These are phyloP conservation scores for Amylostereum chailletii DNA, from an alignment of 1,284 basidiomycete species.

Conservation along the genomic window DNA sequence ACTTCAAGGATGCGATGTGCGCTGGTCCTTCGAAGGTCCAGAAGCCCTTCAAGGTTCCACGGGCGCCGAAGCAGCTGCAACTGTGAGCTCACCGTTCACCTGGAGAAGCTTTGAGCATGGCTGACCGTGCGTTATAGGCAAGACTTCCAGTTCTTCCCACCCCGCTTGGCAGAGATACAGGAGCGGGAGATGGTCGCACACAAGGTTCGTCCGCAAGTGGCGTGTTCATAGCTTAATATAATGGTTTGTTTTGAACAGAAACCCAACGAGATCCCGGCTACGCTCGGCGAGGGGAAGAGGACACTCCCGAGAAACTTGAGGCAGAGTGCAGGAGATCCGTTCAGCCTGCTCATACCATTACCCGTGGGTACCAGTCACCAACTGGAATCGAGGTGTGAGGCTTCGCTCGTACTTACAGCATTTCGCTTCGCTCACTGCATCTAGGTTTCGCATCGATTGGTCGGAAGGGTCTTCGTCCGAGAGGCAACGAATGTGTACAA, in stretches of 20 bases:
- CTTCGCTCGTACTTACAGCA: no score
- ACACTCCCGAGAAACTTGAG: constrained; percentile 81
- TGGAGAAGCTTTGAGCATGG: no score
- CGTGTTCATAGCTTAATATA: neutral
- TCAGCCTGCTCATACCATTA: no score
- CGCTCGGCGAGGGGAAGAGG: constrained; percentile 61
- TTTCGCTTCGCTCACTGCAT: no score
- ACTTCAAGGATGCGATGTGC: constrained; percentile 90
- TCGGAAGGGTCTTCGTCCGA: no score
- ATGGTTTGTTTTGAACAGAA: constrained; percentile 27
- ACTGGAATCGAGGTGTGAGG: no score
- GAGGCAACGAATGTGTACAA: no score
- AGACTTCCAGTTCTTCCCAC: constrained; percentile 97
- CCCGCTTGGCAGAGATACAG: constrained; percentile 75
- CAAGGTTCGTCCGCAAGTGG: constrained; percentile 38
- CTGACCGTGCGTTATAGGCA: constrained; percentile 42
- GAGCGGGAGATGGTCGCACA: constrained; percentile 82
- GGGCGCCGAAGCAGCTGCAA: constrained; percentile 85
- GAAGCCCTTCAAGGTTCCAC: constrained; percentile 76
- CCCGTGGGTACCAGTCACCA: no score
- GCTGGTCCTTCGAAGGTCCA: constrained; percentile 72
- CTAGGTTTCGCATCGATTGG: no score
- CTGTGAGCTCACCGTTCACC: constrained; percentile 42
- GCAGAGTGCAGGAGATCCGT: no score
- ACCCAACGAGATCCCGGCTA: constrained; percentile 70